Evolutionary conservation across 1,284 basidiomycete species (phyloP).

Genomic region (Leccinum colubrinum): DNA sequence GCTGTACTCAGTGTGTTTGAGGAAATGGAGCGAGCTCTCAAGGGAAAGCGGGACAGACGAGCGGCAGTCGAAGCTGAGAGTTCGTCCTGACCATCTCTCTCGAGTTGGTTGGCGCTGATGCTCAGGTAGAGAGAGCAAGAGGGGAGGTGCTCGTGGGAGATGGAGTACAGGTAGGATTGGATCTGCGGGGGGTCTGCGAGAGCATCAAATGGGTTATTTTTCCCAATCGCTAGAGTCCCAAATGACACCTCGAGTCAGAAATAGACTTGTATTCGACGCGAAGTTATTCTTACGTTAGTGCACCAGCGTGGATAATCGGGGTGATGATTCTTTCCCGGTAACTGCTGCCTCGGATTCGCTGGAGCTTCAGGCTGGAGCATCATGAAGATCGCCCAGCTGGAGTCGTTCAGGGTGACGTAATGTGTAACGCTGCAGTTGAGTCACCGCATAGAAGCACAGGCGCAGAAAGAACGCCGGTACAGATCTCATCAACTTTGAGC

Average conservation of each 20-base stretch:
- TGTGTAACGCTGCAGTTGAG: background rate
- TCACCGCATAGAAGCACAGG: background rate
- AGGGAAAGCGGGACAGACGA: slow-evolving; percentile 39
- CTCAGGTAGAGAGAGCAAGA: slow-evolving; percentile 16
- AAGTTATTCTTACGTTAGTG: background rate
- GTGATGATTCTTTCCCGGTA: no score
- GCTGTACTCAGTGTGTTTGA: slow-evolving; percentile 59
- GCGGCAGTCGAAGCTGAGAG: slow-evolving; percentile 31
- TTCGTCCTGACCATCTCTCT: slow-evolving; percentile 33
- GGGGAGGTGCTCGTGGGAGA: slow-evolving; percentile 20
- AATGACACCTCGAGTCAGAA: background rate
- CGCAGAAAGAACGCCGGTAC: background rate
- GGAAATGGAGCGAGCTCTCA: slow-evolving; percentile 57
- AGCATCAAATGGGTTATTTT: slow-evolving; percentile 25
- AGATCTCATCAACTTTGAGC: background rate
- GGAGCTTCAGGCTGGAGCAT: background rate
- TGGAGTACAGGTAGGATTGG: slow-evolving; percentile 1
- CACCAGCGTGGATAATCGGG: background rate
- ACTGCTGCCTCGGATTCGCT: background rate
- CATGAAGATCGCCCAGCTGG: background rate
- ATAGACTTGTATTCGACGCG: background rate
- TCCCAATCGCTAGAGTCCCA: slow-evolving; percentile 15
- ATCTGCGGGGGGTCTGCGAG: slow-evolving; percentile 22
- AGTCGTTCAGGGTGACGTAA: background rate
- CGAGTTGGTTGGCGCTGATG: slow-evolving; percentile 12